phyloP scores from a whole-genome alignment of 257 asterid species.

The Solanum rostratum region DNA sequence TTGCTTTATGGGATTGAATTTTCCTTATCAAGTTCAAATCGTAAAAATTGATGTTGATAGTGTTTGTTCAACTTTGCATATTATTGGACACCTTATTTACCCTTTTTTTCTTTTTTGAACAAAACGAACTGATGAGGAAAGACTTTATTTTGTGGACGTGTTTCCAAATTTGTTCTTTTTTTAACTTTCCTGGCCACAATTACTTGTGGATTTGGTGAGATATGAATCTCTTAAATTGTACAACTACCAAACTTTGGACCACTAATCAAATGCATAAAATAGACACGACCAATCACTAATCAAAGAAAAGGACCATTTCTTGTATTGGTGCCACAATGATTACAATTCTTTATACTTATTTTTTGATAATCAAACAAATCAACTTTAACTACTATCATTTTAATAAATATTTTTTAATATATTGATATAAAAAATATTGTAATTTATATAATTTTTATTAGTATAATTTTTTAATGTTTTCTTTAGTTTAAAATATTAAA shows the following conservation, averaged over 20 bases:
- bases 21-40: background rate
- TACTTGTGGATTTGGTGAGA: background rate
- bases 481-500: too few relatives aligned
- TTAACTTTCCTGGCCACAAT: background rate
- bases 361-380: too few relatives aligned
- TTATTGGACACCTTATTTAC: background rate
- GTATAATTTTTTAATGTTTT: too few relatives aligned
- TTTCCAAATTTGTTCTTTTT: background rate
- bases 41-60: background rate
- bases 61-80: background rate
- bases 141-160: background rate
- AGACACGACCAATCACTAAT: background rate
- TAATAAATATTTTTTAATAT: too few relatives aligned
- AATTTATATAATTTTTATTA: too few relatives aligned
- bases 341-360: too few relatives aligned
- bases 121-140: background rate
- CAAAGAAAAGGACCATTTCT: background rate
- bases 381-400: too few relatives aligned
- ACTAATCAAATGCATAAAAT: background rate
- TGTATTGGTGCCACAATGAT: background rate
- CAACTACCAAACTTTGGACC: background rate
- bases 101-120: background rate
- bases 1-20: background rate
- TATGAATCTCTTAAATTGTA: background rate
- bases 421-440: too few relatives aligned